Evolutionary conservation across 2,329 filamentous ascomycete genomes (phyloP), one percentile per base, ranked within the genome.

Genomic region (Aspergillus tanneri): DNA sequence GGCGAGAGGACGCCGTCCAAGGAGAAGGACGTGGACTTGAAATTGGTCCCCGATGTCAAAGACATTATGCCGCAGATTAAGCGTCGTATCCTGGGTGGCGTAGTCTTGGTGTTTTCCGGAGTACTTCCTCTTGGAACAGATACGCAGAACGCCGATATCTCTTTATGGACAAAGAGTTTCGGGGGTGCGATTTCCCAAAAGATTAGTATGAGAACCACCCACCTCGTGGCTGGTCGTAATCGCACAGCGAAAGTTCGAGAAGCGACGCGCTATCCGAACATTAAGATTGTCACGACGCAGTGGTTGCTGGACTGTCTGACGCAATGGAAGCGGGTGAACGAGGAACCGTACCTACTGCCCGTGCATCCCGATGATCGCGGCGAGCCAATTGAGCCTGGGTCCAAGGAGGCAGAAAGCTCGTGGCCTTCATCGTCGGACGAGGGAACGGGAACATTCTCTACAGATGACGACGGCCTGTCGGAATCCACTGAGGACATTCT

Each of bases 161-260:
- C 88, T 4, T 76, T 92, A 34, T 95, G 95, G 78, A 87, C 90
- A 2, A 85, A 84, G 63, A 88, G 82, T 61, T 97, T 96, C 64
- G 93, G 93, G 16, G 92, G 89, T 3, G 63, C 63, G 18, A 71
- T 80, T 39, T 65, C 70, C n/a, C 66, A 72, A 9, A 72, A 72
- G 28, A 71, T 80, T 27, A 71, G 66, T 27, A 62, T 66, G 18
- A 68, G 64, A 41, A 77, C 76, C 3, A 80, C 77, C 1, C 77
- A 80, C 52, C 66, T 79, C 8, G 71, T 80, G 39, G 77, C 77
- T 19, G 76, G 74, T 2, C 71, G 76, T 19, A 87, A 87, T 24
- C 84, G 91, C 18, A 97, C 93, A 0, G 86, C 89, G 44, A 99
- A 99, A 71, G 90, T 97, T 35, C 86, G 88, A 39, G 86, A 91